Base-by-base conservation (phyloP, 2,329 filamentous ascomycete species). In the Arthrobotrys sphaeroides region DNA sequence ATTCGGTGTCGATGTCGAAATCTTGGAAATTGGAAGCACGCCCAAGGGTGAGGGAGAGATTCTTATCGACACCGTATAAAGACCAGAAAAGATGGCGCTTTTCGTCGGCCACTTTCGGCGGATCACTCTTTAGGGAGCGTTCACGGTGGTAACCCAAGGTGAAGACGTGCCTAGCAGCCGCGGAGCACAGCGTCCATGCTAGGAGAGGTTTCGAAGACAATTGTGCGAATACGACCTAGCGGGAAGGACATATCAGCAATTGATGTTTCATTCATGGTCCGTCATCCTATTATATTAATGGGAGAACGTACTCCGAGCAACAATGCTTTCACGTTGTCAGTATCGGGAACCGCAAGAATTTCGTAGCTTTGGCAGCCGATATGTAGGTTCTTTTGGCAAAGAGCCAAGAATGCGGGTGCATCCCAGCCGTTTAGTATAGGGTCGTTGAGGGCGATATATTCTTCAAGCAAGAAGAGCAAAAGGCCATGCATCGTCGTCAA, bases 331-430 rank as follows among this genome's bases (percentile, higher is more conserved):
- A 75, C 43, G 16, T 75, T 75, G 9, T 75, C 72, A 5, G 69
- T 33, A 45, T 53, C 28, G 18, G 72, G 72, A 1, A 75, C 72
- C 4, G 72, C 72, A 0, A 69, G 20, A 12, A 75, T 57, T 33
- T 75, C 72, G n/a, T 75, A 75, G 40, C 64, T 75, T 49, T 75
- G 72, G 36, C 72, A 75, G 10, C 72, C 72, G 7, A 75, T 75
- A n/a, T 75, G 72, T 6, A 75, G 18, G 16, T 75, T 75, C 45
- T 69, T 75, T 24, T 75, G 55, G 10, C 72, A 75, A 12, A 69
- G 40, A 4, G 49, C 42, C 16, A 69, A 42, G 16, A 75, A 75
- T 28, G 28, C 13, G 2, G 16, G 6, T 12, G 47, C 49, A 24
- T 75, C 72, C 72, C 72, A 75, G 5, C 62, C 72, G 5, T 51